phyloP scores from a whole-genome alignment of 129 eudicot genomes.

The Scalesia atractyloides region DNA sequence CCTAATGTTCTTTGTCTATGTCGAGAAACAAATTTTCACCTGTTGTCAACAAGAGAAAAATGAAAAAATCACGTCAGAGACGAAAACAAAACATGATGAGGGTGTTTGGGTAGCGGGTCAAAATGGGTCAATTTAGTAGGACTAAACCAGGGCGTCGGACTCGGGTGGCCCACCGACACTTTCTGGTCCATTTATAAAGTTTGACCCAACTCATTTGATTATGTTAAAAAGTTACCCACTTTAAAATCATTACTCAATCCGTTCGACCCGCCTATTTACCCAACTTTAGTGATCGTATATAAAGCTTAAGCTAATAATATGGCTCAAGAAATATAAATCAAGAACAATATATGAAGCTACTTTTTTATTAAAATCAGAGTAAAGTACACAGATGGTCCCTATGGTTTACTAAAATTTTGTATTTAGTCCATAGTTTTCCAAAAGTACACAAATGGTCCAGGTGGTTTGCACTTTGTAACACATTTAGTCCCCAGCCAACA shows the following conservation, averaged over 20 bases:
- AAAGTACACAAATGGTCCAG: too few relatives aligned
- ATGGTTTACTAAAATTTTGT: too few relatives aligned
- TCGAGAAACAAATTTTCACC: slow-evolving; percentile 68
- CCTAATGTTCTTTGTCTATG: slow-evolving; percentile 55
- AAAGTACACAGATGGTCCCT: too few relatives aligned
- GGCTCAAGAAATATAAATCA: neutral
- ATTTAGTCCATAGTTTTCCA: too few relatives aligned
- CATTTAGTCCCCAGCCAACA: too few relatives aligned
- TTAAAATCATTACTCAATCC: neutral
- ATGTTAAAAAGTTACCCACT: neutral
- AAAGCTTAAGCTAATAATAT: neutral
- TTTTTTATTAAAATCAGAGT: too few relatives aligned
- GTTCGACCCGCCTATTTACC: neutral
- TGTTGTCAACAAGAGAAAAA: slow-evolving; percentile 28
- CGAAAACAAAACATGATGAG: too few relatives aligned
- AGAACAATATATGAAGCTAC: neutral
- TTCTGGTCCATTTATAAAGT: neutral
- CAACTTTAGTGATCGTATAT: neutral
- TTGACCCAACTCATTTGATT: neutral
- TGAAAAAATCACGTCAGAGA: too few relatives aligned
- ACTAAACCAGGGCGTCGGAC: neutral
- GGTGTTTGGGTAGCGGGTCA: slow-evolving; percentile 3
- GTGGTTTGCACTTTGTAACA: too few relatives aligned
- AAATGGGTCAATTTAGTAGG: neutral
- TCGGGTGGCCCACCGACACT: neutral